Evolutionary conservation across 2,329 filamentous ascomycete genomes (phyloP), one percentile per base, ranked within the genome.

Genomic region (Fusarium cyanostomum): DNA sequence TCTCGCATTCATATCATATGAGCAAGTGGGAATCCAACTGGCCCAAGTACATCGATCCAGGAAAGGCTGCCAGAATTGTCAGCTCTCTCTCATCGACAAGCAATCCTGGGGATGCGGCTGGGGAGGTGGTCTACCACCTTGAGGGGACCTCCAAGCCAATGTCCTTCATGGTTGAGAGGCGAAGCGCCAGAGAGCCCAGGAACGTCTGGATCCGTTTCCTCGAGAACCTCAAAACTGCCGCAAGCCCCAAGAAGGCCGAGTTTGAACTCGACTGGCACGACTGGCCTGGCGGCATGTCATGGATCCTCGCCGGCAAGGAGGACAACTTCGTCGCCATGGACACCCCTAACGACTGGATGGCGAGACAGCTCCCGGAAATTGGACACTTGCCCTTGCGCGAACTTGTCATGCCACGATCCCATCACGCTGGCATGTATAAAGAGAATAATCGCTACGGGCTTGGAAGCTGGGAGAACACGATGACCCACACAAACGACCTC

Each of bases 241-340:
- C 58, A 52, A 67, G 64, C 15, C 35, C 26, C 7, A 59, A 46
- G 30, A 8, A 18, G 4, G 38, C 46, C 15, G 28, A 56, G 24
- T 21, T 21, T 6, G 27, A 68, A 9, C 64, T 75, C 0, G 67
- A 62, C 5, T 59, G 52, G 35, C 37, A 46, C 31, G 21, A 16
- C 0, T 26, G 31, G 3, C 67, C 66, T 2, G 70, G 66, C 9
- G 68, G 71, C 21, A 56, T 62, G 8, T 65, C 68, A 33, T 75
- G 74, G 44, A n/a, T 72, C 27, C 62, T 76, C 24, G 67, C 72
- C 1, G 75, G 75, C 30, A 62, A 26, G 3, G 74, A 77, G 56
- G 69, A 64, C 7, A 59, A 72, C 43, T 74, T 77, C 56, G 49
- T 70, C 26, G 64, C 71, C 42, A 70, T 66, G 41, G 62, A 72